These are phyloP conservation scores for Sugiyamaella neomexicana DNA, from an alignment of 1,139 yeast species.

Conservation along the genomic window DNA sequence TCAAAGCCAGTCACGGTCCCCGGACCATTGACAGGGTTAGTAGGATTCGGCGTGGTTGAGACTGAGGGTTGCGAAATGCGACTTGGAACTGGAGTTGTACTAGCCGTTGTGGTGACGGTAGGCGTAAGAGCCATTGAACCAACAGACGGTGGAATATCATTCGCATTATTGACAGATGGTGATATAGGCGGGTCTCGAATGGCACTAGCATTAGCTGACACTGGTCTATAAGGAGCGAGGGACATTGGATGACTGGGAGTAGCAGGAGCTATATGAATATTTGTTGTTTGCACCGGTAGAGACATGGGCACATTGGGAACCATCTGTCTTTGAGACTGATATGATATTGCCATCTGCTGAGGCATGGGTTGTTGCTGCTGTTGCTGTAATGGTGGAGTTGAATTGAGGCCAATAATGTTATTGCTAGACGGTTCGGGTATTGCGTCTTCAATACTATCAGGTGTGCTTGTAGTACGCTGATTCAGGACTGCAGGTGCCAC, in stretches of 20 bases:
- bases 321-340: slow-evolving; percentile 17
- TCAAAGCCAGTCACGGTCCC: slow-evolving; percentile 24
- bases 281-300: not conserved
- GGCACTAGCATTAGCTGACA: slow-evolving; percentile 12
- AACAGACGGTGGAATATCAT: not conserved
- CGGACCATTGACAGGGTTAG: not conserved
- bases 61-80: not conserved
- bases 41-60: not conserved
- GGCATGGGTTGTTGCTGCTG: slow-evolving; percentile 7
- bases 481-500: slow-evolving; percentile 41
- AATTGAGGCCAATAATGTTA: not conserved
- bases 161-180: slow-evolving; percentile 1
- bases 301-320: not conserved
- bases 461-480: slow-evolving; percentile 31
- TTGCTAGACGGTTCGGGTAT: not conserved
- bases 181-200: slow-evolving; percentile 8
- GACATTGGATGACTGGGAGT: slow-evolving; percentile 1
- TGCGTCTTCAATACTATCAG: slow-evolving; percentile 23
- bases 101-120: not conserved
- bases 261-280: not conserved
- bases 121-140: slow-evolving; percentile 11
- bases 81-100: not conserved
- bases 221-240: slow-evolving; percentile 11
- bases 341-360: slow-evolving; percentile 14
- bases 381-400: slow-evolving; percentile 6